These are phyloP conservation scores for Saksenaea vasiformis DNA, from an alignment of 371 early-diverging fungal species.

Conservation along the genomic window DNA sequence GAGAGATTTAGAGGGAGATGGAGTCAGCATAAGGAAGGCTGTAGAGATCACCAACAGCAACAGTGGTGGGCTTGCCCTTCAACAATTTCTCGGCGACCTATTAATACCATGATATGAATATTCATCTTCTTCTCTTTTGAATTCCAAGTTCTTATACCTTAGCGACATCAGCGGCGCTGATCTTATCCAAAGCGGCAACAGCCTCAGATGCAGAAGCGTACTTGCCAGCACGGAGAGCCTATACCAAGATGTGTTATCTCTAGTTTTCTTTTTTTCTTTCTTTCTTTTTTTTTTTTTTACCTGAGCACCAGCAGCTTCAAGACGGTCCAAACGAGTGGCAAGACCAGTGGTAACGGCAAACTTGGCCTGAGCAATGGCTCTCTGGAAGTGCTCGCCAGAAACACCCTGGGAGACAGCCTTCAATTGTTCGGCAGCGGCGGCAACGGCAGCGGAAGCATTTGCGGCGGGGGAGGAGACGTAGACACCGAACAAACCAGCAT, in stretches of 20 bases:
- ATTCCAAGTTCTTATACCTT: conserved; percentile 43
- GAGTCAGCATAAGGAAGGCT: conserved; percentile 87
- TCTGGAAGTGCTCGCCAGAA: conserved; percentile 67
- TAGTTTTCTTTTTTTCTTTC: background rate
- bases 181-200: conserved; percentile 58
- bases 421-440: conserved; percentile 72
- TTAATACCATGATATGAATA: background rate
- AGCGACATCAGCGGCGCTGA: conserved; percentile 65
- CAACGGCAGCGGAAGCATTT: conserved; percentile 61
- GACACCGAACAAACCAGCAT: conserved; percentile 93
- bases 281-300: conserved; percentile 16
- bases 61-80: conserved; percentile 78
- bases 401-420: conserved; percentile 61
- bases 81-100: conserved; percentile 71
- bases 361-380: conserved; percentile 87
- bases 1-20: conserved; percentile 54
- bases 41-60: conserved; percentile 77
- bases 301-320: conserved; percentile 50
- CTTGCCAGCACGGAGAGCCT: conserved; percentile 52
- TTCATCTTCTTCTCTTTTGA: background rate
- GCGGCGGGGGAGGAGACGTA: conserved; percentile 67
- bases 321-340: conserved; percentile 64
- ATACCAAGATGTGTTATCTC: conserved; percentile 11
- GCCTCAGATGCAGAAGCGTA: conserved; percentile 51
- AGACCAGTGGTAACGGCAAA: conserved; percentile 70